Evolutionary conservation across 331 rosid genomes (phyloP).

Genomic region (Acacia pycnantha): DNA sequence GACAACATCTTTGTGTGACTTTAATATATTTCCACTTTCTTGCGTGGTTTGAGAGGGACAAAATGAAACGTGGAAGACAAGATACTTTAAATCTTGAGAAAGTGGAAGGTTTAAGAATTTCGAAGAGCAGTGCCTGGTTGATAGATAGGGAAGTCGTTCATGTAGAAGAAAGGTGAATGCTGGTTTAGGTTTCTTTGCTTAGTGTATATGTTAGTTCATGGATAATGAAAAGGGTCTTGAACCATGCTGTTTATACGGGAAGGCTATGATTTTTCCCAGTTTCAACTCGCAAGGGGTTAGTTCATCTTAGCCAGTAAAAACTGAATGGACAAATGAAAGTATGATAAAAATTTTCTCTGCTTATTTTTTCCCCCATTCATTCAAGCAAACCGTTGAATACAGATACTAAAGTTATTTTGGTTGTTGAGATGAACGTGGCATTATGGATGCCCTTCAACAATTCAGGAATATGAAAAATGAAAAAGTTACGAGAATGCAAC

Average conservation of each 20-base stretch:
- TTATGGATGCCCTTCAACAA: background rate
- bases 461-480: background rate
- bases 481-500: background rate
- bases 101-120: background rate
- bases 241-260: background rate
- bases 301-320: background rate
- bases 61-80: background rate
- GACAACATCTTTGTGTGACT: background rate
- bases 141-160: background rate
- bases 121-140: background rate
- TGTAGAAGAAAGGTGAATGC: background rate
- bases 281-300: background rate
- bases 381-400: background rate
- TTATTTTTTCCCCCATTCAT: background rate
- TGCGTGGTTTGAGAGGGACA: background rate
- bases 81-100: background rate
- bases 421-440: background rate
- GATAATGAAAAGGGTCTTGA: background rate
- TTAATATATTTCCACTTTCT: background rate
- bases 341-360: background rate
- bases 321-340: background rate
- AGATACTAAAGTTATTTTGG: background rate
- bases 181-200: background rate
- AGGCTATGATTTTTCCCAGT: background rate
- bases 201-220: background rate